Conservation (phyloP, 1,284 basidiomycete genomes). For the Cryptococcus sp. region DNA sequence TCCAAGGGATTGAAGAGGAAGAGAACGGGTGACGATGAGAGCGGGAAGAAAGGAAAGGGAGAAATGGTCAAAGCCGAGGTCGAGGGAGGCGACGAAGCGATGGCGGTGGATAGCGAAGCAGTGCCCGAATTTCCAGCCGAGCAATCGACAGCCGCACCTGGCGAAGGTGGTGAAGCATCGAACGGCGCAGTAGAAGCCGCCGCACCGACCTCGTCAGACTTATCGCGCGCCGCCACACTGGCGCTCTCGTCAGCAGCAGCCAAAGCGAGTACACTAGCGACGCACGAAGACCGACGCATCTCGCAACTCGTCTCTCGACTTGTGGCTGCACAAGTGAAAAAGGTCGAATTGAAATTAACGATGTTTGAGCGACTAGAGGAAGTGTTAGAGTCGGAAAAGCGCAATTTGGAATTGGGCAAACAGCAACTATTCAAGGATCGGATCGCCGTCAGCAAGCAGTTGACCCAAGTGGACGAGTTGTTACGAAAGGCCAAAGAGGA, state of each 20-base stretch:
- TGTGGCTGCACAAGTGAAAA: slow-evolving; percentile 87
- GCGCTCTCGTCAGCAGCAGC: slow-evolving; percentile 87
- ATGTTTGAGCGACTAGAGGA: slow-evolving; percentile 91
- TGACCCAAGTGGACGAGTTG: slow-evolving; percentile 45
- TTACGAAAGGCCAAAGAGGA: slow-evolving; percentile 30
- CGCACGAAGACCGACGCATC: slow-evolving; percentile 82
- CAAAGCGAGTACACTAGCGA: slow-evolving; percentile 77
- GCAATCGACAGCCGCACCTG: slow-evolving; percentile 18
- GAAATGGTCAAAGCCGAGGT: slow-evolving; percentile 24
- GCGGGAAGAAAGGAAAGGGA: slow-evolving; percentile 19
- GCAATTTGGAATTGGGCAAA: slow-evolving; percentile 49
- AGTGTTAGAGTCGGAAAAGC: slow-evolving; percentile 76
- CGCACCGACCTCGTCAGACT: slow-evolving; percentile 68
- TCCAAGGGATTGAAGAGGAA: slow-evolving; percentile 67
- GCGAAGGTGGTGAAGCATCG: background rate
- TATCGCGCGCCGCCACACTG: slow-evolving; percentile 75
- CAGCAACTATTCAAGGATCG: slow-evolving; percentile 51
- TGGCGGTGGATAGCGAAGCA: slow-evolving; percentile 38
- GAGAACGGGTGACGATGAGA: slow-evolving; percentile 51
- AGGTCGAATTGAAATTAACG: slow-evolving; percentile 88
- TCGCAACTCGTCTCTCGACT: slow-evolving; percentile 77
- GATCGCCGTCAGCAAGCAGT: slow-evolving; percentile 38
- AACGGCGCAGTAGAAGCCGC: slow-evolving; percentile 22
- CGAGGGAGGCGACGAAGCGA: slow-evolving; percentile 34
- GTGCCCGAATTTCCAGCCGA: slow-evolving; percentile 5